Conservation (phyloP, 345 rosid species). For the Eucalyptus brandiana region DNA sequence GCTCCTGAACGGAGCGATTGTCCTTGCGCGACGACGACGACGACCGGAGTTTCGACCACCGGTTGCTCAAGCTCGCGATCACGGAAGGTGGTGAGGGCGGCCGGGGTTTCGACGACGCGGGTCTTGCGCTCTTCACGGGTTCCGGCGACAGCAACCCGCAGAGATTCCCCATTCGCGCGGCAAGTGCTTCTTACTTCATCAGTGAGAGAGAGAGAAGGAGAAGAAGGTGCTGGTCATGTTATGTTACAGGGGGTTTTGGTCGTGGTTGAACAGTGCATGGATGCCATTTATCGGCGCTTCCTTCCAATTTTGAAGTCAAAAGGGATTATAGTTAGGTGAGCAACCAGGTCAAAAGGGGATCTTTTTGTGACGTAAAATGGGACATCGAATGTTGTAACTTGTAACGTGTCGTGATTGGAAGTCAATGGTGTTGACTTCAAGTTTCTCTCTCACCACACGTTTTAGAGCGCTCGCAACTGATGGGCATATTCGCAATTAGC, state of each 20-base stretch:
- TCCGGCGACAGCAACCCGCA: constrained; percentile 47
- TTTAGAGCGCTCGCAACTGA: background rate
- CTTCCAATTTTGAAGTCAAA: background rate
- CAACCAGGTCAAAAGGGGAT: background rate
- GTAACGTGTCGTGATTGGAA: background rate
- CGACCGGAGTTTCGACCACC: constrained; percentile 62
- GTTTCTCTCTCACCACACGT: background rate
- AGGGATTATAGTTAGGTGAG: background rate
- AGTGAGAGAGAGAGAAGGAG: background rate
- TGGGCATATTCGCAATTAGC: background rate
- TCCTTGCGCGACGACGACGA: constrained; percentile 8
- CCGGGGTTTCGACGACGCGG: constrained; percentile 1
- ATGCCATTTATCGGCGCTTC: background rate
- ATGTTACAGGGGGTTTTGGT: background rate
- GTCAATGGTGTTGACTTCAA: background rate
- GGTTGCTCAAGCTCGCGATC: constrained; percentile 10
- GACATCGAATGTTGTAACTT: background rate
- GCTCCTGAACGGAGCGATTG: constrained; percentile 53
- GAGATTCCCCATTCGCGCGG: constrained; percentile 40
- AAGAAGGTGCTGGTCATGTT: background rate
- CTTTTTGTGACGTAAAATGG: background rate
- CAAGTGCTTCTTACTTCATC: background rate
- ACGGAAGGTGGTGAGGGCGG: background rate
- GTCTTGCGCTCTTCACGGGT: constrained; percentile 18
- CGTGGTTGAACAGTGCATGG: background rate